Base-by-base conservation (phyloP, 306 rosid genomes). In the Inga laurina region DNA sequence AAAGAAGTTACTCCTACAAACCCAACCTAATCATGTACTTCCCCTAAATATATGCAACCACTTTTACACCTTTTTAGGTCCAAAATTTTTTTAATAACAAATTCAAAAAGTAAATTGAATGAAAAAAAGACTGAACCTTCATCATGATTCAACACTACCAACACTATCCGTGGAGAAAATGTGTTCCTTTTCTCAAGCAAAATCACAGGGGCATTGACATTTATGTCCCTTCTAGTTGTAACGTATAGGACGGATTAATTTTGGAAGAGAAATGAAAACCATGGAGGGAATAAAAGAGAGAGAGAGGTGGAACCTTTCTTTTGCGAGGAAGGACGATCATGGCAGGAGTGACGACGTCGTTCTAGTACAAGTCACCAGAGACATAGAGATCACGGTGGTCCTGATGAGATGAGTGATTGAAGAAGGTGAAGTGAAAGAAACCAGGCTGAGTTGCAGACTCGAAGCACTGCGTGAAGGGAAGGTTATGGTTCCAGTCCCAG, bases 401-500 rank as follows among this genome's bases (percentile, higher is more conserved):
- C 39, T 74, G 44, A 16, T 87, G 87, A 43, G 93, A 74, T 0
- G 59, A 52, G 59, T 52, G 59, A 82, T 82, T 32, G 0, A 37
- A 27, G 68, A 62, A 91, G 68, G 77, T 86, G 78, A 88, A 91
- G 77, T 81, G 89, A 1, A 91, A 70, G 37, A 91, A 79, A 49
- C 89, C 91, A 24, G 89, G 88, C 45, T 89, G 89, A 51, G 91
- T 88, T 0, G 97, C 94, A 5, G 97, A 83, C 69, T 94, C 98
- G 56, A 94, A 94, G 85, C 97, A 94, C 87, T 93, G 88, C 0
- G 98, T 91, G 83, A 93, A 94, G 0, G 97, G 97, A 69, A 94
- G 90, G 86, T 90, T 87, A 39, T 90, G 91, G 77, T 94, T 91
- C 97, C 97, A 94, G 76, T 94, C 93, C 98, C 98, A 94, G 91